Base-by-base conservation (phyloP, 2,329 filamentous ascomycete genomes). In the Arthrobotrys megalospora region DNA sequence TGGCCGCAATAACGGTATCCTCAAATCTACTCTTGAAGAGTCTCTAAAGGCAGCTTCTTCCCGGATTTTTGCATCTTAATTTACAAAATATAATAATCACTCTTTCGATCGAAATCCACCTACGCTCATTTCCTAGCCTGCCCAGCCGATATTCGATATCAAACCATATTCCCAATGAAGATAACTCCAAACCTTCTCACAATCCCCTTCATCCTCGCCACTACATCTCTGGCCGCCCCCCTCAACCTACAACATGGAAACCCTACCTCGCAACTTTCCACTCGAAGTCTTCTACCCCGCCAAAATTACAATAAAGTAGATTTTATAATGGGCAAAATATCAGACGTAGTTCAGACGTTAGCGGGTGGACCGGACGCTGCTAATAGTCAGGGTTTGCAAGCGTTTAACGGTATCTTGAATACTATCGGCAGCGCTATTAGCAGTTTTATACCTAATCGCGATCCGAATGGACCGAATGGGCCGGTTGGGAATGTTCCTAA, bases 311-410 rank as follows among this genome's bases (percentile, higher is more conserved):
- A 34, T 16, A 63, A 48, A 36, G 43, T 36, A 12, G 62, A 65
- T 32, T 32, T 28, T 11, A 32, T 52, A 19, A 41, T 66, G 34
- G 63, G 63, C 34, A 53, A 53, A 43, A 38, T 66, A 38, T 41
- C 50, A 11, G 63, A 66, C n/a, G 11, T 66, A 1, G 16, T 43
- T 19, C 45, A 52, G 32, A 43, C 19, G 14, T 24, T 66, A 5
- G 47, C 34, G 16, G 63, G 63, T 16, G 63, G 63, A 2, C 63
- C 63, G 6, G 63, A 50, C 6, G 50, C 50, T 12, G 50, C 50
- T 8, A 63, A 63, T 16, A 28, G 24, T 8, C 45, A 60, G 34
- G 8, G n/a, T 28, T 8, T 63, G 34, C 36, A 63, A 28, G 41
- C 36, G 2, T 63, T 63, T 19, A 63, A 32, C 24, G 24, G 24